Conservation (phyloP, 2,329 filamentous ascomycete species). For the Apiospora malaysiana region DNA sequence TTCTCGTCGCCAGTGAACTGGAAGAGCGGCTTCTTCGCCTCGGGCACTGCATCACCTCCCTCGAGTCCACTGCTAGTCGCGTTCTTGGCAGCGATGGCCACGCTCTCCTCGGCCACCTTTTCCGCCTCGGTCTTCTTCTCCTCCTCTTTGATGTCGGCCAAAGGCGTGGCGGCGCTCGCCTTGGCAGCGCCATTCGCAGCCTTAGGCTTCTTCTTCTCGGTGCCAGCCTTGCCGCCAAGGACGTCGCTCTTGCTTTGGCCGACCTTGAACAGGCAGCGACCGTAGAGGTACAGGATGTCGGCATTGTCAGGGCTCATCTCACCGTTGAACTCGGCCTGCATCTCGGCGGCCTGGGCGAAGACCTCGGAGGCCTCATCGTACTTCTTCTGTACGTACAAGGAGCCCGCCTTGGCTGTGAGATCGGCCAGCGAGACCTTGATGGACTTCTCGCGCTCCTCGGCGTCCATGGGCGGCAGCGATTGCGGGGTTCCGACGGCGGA, state of each 20-base stretch:
- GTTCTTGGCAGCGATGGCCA: slow-evolving; percentile 50
- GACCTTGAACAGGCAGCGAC: slow-evolving; percentile 90
- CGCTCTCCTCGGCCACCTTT: slow-evolving; percentile 53
- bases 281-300: slow-evolving; percentile 93
- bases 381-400: slow-evolving; percentile 88
- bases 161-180: slow-evolving; percentile 40
- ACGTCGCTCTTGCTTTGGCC: slow-evolving; percentile 95
- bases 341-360: slow-evolving; percentile 85
- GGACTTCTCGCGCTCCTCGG: slow-evolving; percentile 54
- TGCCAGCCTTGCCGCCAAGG: slow-evolving; percentile 78
- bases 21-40: slow-evolving; percentile 78
- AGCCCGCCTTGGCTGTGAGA: slow-evolving; percentile 78
- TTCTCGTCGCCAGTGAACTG: slow-evolving; percentile 95
- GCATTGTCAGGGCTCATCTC: slow-evolving; percentile 91
- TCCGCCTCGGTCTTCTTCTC: slow-evolving; percentile 48
- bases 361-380: slow-evolving; percentile 85
- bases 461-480: slow-evolving; percentile 41
- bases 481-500: slow-evolving; percentile 37
- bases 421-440: slow-evolving; percentile 74
- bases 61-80: slow-evolving; percentile 47
- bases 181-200: slow-evolving; percentile 46
- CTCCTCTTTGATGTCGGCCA: slow-evolving; percentile 34
- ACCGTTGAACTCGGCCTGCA: slow-evolving; percentile 90
- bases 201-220: slow-evolving; percentile 61
- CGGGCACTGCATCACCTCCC: slow-evolving; percentile 40